Base-by-base conservation (phyloP, 805 yeast species). In the Teunomyces barrocoloradensis region DNA sequence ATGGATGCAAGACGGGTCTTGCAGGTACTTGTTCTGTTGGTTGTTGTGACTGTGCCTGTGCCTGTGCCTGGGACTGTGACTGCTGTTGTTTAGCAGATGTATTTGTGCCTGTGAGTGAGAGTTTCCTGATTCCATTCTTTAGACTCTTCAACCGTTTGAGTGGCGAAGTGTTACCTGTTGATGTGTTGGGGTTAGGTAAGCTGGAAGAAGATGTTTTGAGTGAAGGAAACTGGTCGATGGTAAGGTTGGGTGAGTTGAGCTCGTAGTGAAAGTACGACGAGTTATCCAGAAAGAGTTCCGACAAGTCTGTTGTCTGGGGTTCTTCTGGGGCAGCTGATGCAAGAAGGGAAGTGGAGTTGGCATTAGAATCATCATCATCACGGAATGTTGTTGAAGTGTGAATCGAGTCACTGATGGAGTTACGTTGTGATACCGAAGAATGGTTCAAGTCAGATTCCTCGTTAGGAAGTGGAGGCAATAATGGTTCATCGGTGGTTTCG, bases 111-210 rank as follows among this genome's bases (percentile, higher is more conserved):
- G 51, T 48, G 20, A 71, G 54, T 13, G 71, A 65, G 36, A 71
- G 58, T 53, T 69, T 69, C 48, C 76, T 58, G 15, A 73, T 68
- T 4, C 74, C 72, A 13, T 65, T 62, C 44, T 69, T 69, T 35
- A 72, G 53, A 51, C 68, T 67, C 46, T 67, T 69, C 43, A 71
- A 58, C 42, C 73, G 59, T 44, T 63, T 64, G 48, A 70, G 58
- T 2, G 75, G 76, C 43, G 66, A 58, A 27, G 62, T 53, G 51
- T 49, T 59, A 29, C 40, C 29, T 33, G 30, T 15, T 7, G 40
- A 30, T 35, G 42, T 29, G 6, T 45, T 30, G 21, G 46, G 15
- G 20, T 35, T 37, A 13, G 33, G 25, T 27, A 39, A 10, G 44
- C 48, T 23, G 6, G 44, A n/a, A 13, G 52, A 30, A 1, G 42